phyloP scores from a whole-genome alignment of 2,329 filamentous ascomycete genomes.

The Leptosphaerulina australis region DNA sequence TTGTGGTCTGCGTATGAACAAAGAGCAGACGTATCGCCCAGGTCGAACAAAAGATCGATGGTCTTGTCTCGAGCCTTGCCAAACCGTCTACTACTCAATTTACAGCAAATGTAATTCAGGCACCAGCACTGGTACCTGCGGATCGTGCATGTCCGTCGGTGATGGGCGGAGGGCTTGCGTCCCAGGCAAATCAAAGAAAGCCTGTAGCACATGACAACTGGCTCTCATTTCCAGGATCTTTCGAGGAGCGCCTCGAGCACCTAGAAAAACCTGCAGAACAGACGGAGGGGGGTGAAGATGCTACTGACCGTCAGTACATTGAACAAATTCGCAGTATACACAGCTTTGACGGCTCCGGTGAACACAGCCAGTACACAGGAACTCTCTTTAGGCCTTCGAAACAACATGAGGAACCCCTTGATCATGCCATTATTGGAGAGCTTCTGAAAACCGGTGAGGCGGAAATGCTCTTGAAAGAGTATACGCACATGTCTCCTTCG shows the following conservation, averaged over 20 bases:
- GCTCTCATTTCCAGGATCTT: constrained; percentile 35
- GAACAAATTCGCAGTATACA: constrained; percentile 37
- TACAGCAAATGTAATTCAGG: neutral
- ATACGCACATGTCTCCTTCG: constrained; percentile 35
- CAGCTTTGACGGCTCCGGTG: constrained; percentile 27
- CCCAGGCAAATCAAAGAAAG: constrained; percentile 3
- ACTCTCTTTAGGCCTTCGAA: constrained; percentile 24
- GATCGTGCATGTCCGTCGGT: neutral
- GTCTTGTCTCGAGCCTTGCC: constrained; percentile 41
- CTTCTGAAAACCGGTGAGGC: constrained; percentile 35
- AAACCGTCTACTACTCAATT: constrained; percentile 16
- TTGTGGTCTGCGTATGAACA: neutral
- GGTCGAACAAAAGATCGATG: constrained; percentile 46
- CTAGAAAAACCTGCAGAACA: constrained; percentile 3
- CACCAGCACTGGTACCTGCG: neutral
- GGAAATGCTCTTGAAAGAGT: constrained; percentile 34
- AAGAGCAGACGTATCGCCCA: constrained; percentile 41
- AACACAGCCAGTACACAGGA: constrained; percentile 18
- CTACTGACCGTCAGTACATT: constrained; percentile 32
- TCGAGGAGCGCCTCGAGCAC: constrained; percentile 23
- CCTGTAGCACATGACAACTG: constrained; percentile 34
- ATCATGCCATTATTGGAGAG: constrained; percentile 26
- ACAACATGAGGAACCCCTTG: constrained; percentile 30
- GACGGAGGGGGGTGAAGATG: constrained; percentile 16
- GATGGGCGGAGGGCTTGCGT: neutral